These are phyloP conservation scores for Bothriochloa decipiens DNA, from an alignment of 176 grass and related monocot genomes.

Conservation along the genomic window DNA sequence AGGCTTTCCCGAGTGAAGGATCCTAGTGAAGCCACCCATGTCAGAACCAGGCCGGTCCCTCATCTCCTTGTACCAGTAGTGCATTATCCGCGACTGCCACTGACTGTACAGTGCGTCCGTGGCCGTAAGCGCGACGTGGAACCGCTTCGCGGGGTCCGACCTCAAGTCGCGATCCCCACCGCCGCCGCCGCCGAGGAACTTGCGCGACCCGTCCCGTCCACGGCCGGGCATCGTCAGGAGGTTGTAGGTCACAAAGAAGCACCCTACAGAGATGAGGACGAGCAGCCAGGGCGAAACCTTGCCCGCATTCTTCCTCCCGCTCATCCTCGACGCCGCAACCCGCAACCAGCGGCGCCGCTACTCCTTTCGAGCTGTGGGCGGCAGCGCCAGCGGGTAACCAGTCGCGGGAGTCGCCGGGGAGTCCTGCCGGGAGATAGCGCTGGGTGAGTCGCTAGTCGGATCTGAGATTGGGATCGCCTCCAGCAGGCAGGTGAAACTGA, in stretches of 20 bases:
- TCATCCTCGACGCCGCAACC: slow-evolving; percentile 39
- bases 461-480: slow-evolving; percentile 37
- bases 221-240: slow-evolving; percentile 64
- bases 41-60: slow-evolving; percentile 62
- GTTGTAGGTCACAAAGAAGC: slow-evolving; percentile 89
- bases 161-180: slow-evolving; percentile 24
- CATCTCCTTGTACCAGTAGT: slow-evolving; percentile 95
- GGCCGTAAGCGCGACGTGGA: slow-evolving; percentile 90
- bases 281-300: slow-evolving; percentile 61
- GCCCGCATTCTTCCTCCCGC: slow-evolving; percentile 59
- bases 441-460: background rate
- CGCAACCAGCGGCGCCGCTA: background rate
- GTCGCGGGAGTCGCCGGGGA: background rate
- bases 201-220: slow-evolving; percentile 37
- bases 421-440: background rate
- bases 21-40: slow-evolving; percentile 96
- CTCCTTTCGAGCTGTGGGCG: background rate
- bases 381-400: background rate
- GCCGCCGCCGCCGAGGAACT: slow-evolving; percentile 11
- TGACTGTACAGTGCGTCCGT: slow-evolving; percentile 92
- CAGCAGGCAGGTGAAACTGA: background rate
- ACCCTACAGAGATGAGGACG: slow-evolving; percentile 55
- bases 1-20: slow-evolving; percentile 84
- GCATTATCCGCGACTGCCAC: slow-evolving; percentile 96
- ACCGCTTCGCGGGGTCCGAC: slow-evolving; percentile 59